Evolutionary conservation across 2,329 filamentous ascomycete species (phyloP), one percentile per base, ranked within the genome.

Genomic region (Aspergillus novofumigatus): DNA sequence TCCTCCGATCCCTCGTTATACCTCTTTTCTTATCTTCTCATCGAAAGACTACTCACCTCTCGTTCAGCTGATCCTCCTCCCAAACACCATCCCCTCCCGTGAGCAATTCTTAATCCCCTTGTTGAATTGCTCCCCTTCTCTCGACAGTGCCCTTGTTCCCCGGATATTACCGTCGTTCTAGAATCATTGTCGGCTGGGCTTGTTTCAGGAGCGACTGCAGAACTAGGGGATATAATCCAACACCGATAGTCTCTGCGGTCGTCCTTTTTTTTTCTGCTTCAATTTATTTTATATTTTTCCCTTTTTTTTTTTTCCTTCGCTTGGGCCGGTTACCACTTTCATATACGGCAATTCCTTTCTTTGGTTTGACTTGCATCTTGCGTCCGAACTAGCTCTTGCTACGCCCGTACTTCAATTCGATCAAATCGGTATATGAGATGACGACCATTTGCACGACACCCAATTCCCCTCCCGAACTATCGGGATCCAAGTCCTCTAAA

Each of bases 401-500:
- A 49, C 55, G 55, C 54, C 45, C 57, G 56, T 62, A 52, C 45
- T 14, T 50, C 42, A 45, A 49, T 42, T 59, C 59, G 48, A n/a
- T 48, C 42, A 45, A 52, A 38, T 59, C 59, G 48, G 51, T 63
- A 57, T 63, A 72, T 71, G 73, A 72, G 59, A 77, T 74, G 70
- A 78, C 75, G 68, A 72, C 75, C 56, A 69, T 75, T 56, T 68
- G 77, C 55, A 79, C 76, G 55, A 78, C 75, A 59, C 86, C 87
- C 49, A 84, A 83, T 72, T 91, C 89, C 63, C 88, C 88, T 57
- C 89, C 89, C 59, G 90, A 91, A 67, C 86, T 96, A 77, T 91
- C 89, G 61, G 83, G 82, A 64, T 95, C 91, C 59, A 95, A 93
- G 75, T 94, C 91, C 61, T 96, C 91, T 63, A 95, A 94, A 75